A percentile compares a stretch with the other conserved stretches of the same genome.
Evolutionary conservation across 2,329 filamentous ascomycete species (phyloP).

Genomic region (Pseudogymnoascus sp.): DNA sequence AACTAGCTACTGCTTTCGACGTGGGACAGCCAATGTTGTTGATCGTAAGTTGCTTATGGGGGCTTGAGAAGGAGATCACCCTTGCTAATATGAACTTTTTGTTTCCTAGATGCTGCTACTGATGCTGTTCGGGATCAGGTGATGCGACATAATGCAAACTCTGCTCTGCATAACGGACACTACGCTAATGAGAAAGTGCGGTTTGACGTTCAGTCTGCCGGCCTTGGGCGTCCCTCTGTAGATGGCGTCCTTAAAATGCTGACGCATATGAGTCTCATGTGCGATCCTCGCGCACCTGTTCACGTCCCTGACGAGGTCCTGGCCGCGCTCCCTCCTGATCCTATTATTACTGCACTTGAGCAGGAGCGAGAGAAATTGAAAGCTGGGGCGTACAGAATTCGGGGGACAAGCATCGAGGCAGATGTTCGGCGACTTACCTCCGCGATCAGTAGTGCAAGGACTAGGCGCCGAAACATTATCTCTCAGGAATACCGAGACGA

Average conservation of each 20-base stretch:
- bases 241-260: conserved; percentile 8
- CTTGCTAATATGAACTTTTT: conserved; percentile 10
- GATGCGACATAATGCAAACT: conserved; percentile 14
- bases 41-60: conserved; percentile 16
- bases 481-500: neutral
- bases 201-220: conserved; percentile 17
- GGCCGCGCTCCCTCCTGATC: neutral
- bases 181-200: conserved; percentile 12
- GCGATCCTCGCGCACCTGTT: neutral
- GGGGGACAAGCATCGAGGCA: conserved; percentile 9
- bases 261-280: conserved; percentile 12
- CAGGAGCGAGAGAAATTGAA: conserved; percentile 8
- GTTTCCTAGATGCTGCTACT: conserved; percentile 5
- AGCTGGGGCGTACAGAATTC: conserved; percentile 7
- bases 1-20: conserved; percentile 21
- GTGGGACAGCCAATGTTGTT: conserved; percentile 19
- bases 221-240: conserved; percentile 14
- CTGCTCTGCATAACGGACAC: neutral
- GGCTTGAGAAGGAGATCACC: neutral
- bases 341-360: conserved; percentile 7
- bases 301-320: conserved; percentile 3
- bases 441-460: conserved; percentile 4
- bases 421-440: conserved; percentile 9
- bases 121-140: conserved; percentile 12
- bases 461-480: conserved; percentile 9